Conservation (phyloP, 768 basidiomycete species). For the Podaxis sp. region DNA sequence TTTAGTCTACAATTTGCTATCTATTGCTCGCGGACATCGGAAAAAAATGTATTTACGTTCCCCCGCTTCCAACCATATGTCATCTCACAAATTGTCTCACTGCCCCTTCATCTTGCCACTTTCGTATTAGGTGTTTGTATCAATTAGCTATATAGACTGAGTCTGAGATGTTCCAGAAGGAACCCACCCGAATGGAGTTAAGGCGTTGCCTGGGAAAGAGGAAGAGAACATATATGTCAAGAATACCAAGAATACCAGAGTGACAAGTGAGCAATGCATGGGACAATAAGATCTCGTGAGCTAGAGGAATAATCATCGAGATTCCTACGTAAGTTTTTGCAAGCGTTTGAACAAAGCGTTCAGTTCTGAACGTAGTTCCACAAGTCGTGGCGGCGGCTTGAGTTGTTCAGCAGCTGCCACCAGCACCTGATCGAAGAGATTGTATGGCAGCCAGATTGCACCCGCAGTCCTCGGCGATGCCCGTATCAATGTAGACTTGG, state of each 20-base stretch:
- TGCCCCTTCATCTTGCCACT: slow-evolving; percentile 7
- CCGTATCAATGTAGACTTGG: slow-evolving; percentile 48
- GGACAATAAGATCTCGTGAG: neutral
- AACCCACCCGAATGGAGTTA: slow-evolving; percentile 27
- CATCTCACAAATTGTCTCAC: neutral
- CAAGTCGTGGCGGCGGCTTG: slow-evolving; percentile 42
- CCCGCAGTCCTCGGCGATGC: slow-evolving; percentile 48
- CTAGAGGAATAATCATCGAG: slow-evolving; percentile 10
- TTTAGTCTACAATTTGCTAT: slow-evolving; percentile 15
- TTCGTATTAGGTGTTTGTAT: slow-evolving; percentile 17
- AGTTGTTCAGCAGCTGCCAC: slow-evolving; percentile 53
- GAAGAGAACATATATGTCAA: slow-evolving; percentile 31
- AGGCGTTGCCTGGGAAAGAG: neutral
- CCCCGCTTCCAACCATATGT: neutral
- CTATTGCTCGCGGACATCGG: slow-evolving; percentile 12
- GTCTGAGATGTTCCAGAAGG: slow-evolving; percentile 30
- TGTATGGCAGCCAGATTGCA: slow-evolving; percentile 78
- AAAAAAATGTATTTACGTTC: slow-evolving; percentile 12
- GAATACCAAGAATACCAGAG: slow-evolving; percentile 3
- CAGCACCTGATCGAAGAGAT: slow-evolving; percentile 79
- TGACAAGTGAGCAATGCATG: neutral
- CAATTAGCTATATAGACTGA: slow-evolving; percentile 30
- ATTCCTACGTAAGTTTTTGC: slow-evolving; percentile 53
- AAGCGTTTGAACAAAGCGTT: slow-evolving; percentile 62
- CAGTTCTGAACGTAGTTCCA: slow-evolving; percentile 55